Evolutionary conservation across 2,329 filamentous ascomycete species (phyloP).

Genomic region (Fonsecaea nubica): DNA sequence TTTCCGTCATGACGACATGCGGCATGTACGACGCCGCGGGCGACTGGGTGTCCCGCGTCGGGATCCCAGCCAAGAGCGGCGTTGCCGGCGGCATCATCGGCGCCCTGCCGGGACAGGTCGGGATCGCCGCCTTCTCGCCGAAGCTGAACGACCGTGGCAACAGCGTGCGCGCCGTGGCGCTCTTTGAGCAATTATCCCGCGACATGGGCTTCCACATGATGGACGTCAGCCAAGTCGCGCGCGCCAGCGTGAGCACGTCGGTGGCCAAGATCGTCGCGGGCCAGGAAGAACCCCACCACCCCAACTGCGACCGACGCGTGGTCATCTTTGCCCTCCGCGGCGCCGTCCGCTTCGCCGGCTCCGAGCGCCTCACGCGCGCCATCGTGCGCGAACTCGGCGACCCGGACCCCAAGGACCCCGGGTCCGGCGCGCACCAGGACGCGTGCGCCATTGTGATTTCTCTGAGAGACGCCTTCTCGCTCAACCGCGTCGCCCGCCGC

Average conservation of each 20-base stretch:
- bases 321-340: conserved; percentile 31
- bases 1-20: conserved; percentile 32
- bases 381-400: conserved; percentile 31
- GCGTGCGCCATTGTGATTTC: conserved; percentile 29
- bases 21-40: conserved; percentile 31
- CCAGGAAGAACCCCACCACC: conserved; percentile 29
- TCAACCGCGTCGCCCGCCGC: conserved; percentile 25
- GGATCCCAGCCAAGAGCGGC: conserved; percentile 32
- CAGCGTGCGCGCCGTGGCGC: conserved; percentile 27
- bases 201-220: conserved; percentile 35
- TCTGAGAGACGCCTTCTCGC: conserved; percentile 28
- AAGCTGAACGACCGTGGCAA: conserved; percentile 27
- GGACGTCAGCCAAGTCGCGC: conserved; percentile 30
- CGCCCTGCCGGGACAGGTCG: conserved; percentile 29
- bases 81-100: conserved; percentile 30
- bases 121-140: conserved; percentile 32
- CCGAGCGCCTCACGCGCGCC: conserved; percentile 29
- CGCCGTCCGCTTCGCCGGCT: conserved; percentile 29
- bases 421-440: conserved; percentile 27
- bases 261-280: conserved; percentile 30
- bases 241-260: conserved; percentile 32
- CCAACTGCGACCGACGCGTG: conserved; percentile 27
- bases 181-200: conserved; percentile 30
- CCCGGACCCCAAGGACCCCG: conserved; percentile 29
- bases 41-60: conserved; percentile 27